phyloP scores from a whole-genome alignment of 495 filamentous ascomycete species.

The Xylaria grammica region DNA sequence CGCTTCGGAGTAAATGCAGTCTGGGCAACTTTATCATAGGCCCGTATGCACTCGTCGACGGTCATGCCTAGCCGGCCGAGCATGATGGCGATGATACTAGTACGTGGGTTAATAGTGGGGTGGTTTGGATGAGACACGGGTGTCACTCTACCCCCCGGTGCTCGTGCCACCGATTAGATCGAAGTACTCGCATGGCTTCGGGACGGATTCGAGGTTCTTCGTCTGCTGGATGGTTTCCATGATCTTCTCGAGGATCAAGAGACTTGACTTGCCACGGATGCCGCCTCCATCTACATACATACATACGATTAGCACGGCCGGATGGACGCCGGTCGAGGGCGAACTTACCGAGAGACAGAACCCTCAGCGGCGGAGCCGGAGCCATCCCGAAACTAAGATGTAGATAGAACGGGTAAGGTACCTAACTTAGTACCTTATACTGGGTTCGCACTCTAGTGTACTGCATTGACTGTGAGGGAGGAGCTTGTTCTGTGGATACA shows the following conservation, averaged over 20 bases:
- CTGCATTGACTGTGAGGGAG: no score
- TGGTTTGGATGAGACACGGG: background rate
- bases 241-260: conserved; percentile 39
- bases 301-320: background rate
- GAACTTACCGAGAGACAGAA: conserved; percentile 23
- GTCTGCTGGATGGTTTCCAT: conserved; percentile 30
- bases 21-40: conserved; percentile 31
- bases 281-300: conserved; percentile 39
- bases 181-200: conserved; percentile 40
- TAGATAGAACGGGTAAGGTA: no score
- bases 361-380: conserved; percentile 11
- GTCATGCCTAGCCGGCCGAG: conserved; percentile 40
- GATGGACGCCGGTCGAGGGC: background rate
- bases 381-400: background rate
- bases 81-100: conserved; percentile 45
- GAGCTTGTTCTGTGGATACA: no score
- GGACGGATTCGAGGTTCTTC: conserved; percentile 24
- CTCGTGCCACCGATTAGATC: conserved; percentile 43
- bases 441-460: no score
- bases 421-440: no score
- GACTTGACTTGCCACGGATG: conserved; percentile 41
- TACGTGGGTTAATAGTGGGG: background rate
- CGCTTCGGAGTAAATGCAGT: conserved; percentile 25
- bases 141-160: conserved; percentile 38
- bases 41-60: conserved; percentile 34